Evolutionary conservation across 2,329 filamentous ascomycete genomes (phyloP).

Genomic region (Beauveria asiatica): DNA sequence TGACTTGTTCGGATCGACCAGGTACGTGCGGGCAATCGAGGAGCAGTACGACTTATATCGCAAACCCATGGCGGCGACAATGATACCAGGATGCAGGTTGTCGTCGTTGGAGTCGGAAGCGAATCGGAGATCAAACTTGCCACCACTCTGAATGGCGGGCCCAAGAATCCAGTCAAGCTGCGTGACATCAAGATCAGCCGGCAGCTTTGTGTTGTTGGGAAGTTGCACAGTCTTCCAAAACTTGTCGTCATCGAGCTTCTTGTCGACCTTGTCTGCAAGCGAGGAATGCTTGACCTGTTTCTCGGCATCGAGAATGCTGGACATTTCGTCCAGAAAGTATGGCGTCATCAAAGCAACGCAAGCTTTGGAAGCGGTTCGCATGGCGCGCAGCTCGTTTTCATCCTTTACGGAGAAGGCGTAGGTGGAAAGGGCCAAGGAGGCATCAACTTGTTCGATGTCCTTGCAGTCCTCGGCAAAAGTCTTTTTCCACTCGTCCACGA

Average conservation of each 20-base stretch:
- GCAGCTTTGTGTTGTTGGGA: conserved; percentile 65
- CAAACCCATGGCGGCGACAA: conserved; percentile 83
- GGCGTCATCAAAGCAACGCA: conserved; percentile 92
- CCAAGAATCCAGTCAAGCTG: conserved; percentile 93
- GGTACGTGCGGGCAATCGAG: conserved; percentile 83
- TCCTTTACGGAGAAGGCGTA: conserved; percentile 89
- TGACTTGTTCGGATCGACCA: conserved; percentile 93
- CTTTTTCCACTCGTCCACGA: conserved; percentile 95
- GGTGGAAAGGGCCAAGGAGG: conserved; percentile 70
- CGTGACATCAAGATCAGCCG: conserved; percentile 74
- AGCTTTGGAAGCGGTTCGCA: conserved; percentile 88
- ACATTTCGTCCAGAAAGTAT: conserved; percentile 98
- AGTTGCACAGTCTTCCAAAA: conserved; percentile 80
- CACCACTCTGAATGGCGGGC: conserved; percentile 88
- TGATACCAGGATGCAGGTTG: conserved; percentile 80
- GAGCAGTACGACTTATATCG: conserved; percentile 96
- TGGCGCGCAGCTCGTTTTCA: conserved; percentile 84
- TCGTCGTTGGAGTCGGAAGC: conserved; percentile 71
- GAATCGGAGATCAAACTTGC: conserved; percentile 86
- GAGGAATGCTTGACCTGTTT: conserved; percentile 91
- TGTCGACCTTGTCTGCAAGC: conserved; percentile 78
- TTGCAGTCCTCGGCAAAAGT: conserved; percentile 68
- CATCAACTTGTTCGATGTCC: conserved; percentile 82
- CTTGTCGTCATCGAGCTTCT: conserved; percentile 85
- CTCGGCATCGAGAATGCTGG: conserved; percentile 86